Percentiles rank a stretch among this genome's conserved stretches.
phyloP scores from a whole-genome alignment of 768 basidiomycete genomes.

The Russula brevipes region DNA sequence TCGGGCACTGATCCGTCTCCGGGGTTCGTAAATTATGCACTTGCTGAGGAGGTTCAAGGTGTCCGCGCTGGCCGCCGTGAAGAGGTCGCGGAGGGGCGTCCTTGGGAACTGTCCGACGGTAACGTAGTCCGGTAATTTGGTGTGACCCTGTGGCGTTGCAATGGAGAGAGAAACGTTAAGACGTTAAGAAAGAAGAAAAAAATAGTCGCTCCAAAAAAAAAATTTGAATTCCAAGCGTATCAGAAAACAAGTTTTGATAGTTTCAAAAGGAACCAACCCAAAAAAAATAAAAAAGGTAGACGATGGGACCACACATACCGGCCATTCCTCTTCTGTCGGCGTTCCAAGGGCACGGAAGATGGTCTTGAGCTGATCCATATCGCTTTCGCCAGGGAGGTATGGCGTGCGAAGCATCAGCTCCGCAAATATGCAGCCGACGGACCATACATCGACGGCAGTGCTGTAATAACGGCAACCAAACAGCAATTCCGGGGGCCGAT shows the following conservation, averaged over 20 bases:
- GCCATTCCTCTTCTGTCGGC: slow-evolving; percentile 97
- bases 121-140: slow-evolving; percentile 85
- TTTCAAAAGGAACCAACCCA: not conserved
- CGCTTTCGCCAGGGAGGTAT: slow-evolving; percentile 90
- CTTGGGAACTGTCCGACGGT: slow-evolving; percentile 82
- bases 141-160: slow-evolving; percentile 61
- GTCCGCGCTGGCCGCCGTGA: slow-evolving; percentile 85
- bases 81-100: slow-evolving; percentile 75
- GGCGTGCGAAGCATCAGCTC: slow-evolving; percentile 96
- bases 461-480: slow-evolving; percentile 90
- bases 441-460: slow-evolving; percentile 93
- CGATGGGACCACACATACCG: slow-evolving; percentile 45
- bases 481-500: slow-evolving; percentile 92
- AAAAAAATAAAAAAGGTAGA: not conserved
- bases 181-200: not conserved
- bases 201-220: not conserved
- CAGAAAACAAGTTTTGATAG: not conserved
- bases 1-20: slow-evolving; percentile 69
- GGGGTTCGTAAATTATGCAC: slow-evolving; percentile 82
- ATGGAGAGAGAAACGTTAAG: not conserved
- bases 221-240: not conserved
- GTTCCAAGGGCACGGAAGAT: slow-evolving; percentile 94
- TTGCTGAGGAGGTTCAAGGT: slow-evolving; percentile 76
- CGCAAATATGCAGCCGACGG: slow-evolving; percentile 95
- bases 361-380: slow-evolving; percentile 95